Percentiles rank a stretch among this genome's conserved stretches.
phyloP scores from a whole-genome alignment of 208 protist genomes.

The Leishmania amazonensis region DNA sequence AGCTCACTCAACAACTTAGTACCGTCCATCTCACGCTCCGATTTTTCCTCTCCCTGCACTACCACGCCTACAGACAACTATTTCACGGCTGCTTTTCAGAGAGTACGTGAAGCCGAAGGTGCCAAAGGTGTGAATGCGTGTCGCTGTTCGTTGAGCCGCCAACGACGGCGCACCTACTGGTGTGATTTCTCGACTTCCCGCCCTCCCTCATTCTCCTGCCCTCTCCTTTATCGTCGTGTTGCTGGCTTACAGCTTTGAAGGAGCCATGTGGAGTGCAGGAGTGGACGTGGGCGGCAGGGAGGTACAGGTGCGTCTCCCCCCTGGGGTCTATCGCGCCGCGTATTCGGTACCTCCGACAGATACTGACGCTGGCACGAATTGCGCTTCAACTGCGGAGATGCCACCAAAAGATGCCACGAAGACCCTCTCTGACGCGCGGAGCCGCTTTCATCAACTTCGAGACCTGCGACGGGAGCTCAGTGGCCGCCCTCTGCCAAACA shows the following conservation, averaged over 20 bases:
- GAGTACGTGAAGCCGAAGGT: background rate
- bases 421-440: slow-evolving; percentile 2
- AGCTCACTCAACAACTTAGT: no score
- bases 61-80: background rate
- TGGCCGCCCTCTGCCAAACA: slow-evolving; percentile 4
- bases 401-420: background rate
- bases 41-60: background rate
- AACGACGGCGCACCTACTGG: background rate
- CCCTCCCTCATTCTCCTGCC: slow-evolving; percentile 1
- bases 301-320: background rate
- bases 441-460: slow-evolving; percentile 28
- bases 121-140: background rate
- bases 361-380: background rate
- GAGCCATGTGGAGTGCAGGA: background rate
- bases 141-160: no score
- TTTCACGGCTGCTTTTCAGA: background rate
- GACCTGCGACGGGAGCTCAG: slow-evolving; percentile 24
- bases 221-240: background rate
- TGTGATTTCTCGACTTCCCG: slow-evolving; percentile 8
- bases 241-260: background rate
- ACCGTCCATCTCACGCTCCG: background rate
- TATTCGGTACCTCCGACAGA: background rate
- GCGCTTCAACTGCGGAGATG: background rate
- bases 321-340: slow-evolving; percentile 4
- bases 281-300: background rate